Evolutionary conservation across 495 filamentous ascomycete genomes (phyloP).

Genomic region (Penicillium ochrochloron): DNA sequence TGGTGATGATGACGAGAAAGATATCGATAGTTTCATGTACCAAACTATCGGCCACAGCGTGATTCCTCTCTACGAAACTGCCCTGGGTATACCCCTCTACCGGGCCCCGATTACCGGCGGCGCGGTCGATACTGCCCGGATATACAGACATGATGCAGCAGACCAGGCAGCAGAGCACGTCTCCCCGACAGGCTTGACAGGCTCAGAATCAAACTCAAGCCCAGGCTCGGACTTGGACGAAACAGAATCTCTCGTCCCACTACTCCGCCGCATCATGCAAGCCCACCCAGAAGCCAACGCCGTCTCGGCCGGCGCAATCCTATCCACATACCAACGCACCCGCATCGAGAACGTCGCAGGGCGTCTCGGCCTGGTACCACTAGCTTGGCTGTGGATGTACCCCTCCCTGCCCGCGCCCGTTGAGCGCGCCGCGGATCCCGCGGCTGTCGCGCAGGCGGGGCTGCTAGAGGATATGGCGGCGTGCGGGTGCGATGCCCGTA

Average conservation of each 20-base stretch:
- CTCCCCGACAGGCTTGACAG: background rate
- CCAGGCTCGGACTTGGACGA: slow-evolving; percentile 60
- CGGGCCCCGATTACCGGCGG: slow-evolving; percentile 71
- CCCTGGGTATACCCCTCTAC: slow-evolving; percentile 79
- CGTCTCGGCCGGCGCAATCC: slow-evolving; percentile 86
- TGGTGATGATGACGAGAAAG: slow-evolving; percentile 49
- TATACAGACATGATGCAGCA: slow-evolving; percentile 32
- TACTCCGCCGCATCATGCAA: slow-evolving; percentile 64
- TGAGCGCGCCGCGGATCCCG: slow-evolving; percentile 24
- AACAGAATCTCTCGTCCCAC: slow-evolving; percentile 80
- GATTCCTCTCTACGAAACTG: slow-evolving; percentile 81
- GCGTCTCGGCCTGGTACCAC: slow-evolving; percentile 74
- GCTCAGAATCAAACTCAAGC: background rate
- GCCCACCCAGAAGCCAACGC: slow-evolving; percentile 80
- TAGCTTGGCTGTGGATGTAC: slow-evolving; percentile 92
- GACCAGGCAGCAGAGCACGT: slow-evolving; percentile 23
- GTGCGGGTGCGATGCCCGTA: slow-evolving; percentile 76
- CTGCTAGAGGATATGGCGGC: slow-evolving; percentile 82
- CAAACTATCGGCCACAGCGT: slow-evolving; percentile 91
- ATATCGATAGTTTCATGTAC: slow-evolving; percentile 98
- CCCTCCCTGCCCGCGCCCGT: slow-evolving; percentile 63
- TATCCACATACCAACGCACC: slow-evolving; percentile 94
- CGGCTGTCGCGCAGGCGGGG: slow-evolving; percentile 40
- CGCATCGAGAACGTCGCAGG: slow-evolving; percentile 85
- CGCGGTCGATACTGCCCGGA: slow-evolving; percentile 59